Evolutionary conservation across 116 monocot species (phyloP).

Genomic region (Papilionanthe hybrid): DNA sequence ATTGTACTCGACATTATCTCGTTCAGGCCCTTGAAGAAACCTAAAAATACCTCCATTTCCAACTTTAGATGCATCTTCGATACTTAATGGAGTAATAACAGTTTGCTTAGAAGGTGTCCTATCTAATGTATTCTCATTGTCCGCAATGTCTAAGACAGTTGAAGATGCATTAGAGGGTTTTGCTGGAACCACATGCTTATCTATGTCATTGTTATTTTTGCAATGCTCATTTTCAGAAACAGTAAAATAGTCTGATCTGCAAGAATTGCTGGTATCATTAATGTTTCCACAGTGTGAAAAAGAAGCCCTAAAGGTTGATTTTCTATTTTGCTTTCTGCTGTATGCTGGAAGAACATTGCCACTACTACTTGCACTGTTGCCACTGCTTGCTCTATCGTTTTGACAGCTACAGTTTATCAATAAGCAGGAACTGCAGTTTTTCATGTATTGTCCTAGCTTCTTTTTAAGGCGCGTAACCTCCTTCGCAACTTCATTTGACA

Average conservation of each 20-base stretch:
- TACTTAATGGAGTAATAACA: slow-evolving; percentile 12
- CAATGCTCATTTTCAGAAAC: slow-evolving; percentile 12
- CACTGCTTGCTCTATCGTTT: slow-evolving; percentile 85
- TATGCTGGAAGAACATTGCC: slow-evolving; percentile 23
- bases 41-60: slow-evolving; percentile 79
- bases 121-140: neutral
- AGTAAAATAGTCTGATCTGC: slow-evolving; percentile 8
- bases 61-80: slow-evolving; percentile 27
- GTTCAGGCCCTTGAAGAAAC: slow-evolving; percentile 66
- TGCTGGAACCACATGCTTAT: slow-evolving; percentile 8
- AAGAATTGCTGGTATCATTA: slow-evolving; percentile 11
- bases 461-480: slow-evolving; percentile 95
- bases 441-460: slow-evolving; percentile 62
- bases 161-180: slow-evolving; percentile 9
- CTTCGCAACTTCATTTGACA: slow-evolving; percentile 90
- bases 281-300: slow-evolving; percentile 5
- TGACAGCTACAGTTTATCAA: slow-evolving; percentile 91
- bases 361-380: slow-evolving; percentile 92
- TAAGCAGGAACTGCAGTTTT: slow-evolving; percentile 79
- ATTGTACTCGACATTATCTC: slow-evolving; percentile 55
- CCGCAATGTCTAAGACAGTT: neutral
- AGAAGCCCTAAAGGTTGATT: slow-evolving; percentile 28
- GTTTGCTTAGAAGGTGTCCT: slow-evolving; percentile 10
- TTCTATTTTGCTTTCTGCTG: slow-evolving; percentile 54
- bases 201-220: slow-evolving; percentile 12